Conservation (phyloP, 441 rosid genomes). For the Aquilaria agallochum region DNA sequence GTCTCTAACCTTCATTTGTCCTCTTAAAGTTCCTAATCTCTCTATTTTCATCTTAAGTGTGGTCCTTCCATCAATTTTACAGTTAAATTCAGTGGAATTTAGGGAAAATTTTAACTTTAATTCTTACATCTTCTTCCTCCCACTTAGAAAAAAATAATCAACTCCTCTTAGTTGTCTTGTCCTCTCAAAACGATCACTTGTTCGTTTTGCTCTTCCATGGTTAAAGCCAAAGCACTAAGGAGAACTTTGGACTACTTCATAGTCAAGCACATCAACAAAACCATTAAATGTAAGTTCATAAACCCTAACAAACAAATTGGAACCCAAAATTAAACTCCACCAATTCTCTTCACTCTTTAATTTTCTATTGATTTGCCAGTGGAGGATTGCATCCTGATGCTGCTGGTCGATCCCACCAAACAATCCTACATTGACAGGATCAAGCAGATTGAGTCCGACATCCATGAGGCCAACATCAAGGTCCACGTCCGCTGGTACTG, state of each 20-base stretch:
- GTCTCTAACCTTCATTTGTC: too few species aligned
- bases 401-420: conserved; percentile 72
- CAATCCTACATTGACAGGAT: conserved; percentile 86
- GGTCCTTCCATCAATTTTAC: too few species aligned
- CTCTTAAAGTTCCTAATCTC: too few species aligned
- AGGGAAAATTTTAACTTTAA: too few species aligned
- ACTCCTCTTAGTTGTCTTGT: conserved; percentile 15
- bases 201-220: conserved; percentile 43
- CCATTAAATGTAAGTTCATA: conserved; percentile 29
- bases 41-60: too few species aligned
- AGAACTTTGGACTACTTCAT: too few species aligned
- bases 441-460: conserved; percentile 82
- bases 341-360: neutral
- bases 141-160: conserved; percentile 1
- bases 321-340: too few species aligned
- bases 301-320: too few species aligned
- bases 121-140: too few species aligned
- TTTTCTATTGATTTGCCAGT: conserved; percentile 25
- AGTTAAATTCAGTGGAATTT: too few species aligned
- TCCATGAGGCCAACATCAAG: conserved; percentile 70
- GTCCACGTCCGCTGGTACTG: conserved; percentile 88
- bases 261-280: too few species aligned
- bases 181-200: conserved; percentile 5
- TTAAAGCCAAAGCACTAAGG: conserved; percentile 24
- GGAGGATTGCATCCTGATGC: conserved; percentile 92